Percentiles rank a stretch among this genome's conserved stretches.
phyloP scores from a whole-genome alignment of 2,329 filamentous ascomycete genomes.

The Cordyceps pruinosa region DNA sequence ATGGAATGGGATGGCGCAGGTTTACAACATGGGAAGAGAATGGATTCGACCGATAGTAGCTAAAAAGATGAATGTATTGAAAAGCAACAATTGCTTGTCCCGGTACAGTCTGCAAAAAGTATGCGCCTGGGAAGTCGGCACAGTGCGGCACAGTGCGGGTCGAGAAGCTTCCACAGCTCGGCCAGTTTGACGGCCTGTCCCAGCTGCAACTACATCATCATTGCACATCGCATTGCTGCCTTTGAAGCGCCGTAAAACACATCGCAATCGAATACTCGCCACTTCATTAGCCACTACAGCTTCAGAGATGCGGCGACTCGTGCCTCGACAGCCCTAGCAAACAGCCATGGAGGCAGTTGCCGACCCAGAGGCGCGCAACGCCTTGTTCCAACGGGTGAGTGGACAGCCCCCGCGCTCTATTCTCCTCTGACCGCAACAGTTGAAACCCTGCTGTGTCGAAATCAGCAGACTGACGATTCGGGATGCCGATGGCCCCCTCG shows the following conservation, averaged over 20 bases:
- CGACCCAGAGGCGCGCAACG: slow-evolving; percentile 21
- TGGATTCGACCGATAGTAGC: too few relatives aligned
- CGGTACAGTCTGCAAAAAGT: too few relatives aligned
- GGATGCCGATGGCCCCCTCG: slow-evolving; percentile 34
- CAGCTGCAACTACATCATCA: not conserved
- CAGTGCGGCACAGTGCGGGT: slow-evolving; percentile 7
- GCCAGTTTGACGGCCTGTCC: not conserved
- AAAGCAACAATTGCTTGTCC: too few relatives aligned
- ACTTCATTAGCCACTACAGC: not conserved
- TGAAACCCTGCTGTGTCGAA: slow-evolving; percentile 56
- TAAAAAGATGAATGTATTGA: too few relatives aligned
- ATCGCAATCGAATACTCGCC: too few relatives aligned
- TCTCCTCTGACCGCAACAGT: slow-evolving; percentile 31
- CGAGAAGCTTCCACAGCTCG: slow-evolving; percentile 2
- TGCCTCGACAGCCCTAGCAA: slow-evolving; percentile 5
- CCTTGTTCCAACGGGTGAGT: slow-evolving; percentile 26
- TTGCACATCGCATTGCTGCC: not conserved
- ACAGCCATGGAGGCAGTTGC: slow-evolving; percentile 21
- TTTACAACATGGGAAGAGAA: too few relatives aligned
- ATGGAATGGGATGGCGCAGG: too few relatives aligned
- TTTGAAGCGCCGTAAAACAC: not conserved
- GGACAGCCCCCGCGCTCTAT: not conserved
- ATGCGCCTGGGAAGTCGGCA: not conserved
- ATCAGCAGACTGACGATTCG: slow-evolving; percentile 52
- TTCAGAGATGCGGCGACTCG: not conserved